Evolutionary conservation across 2,329 filamentous ascomycete species (phyloP), one percentile per base, ranked within the genome.

Genomic region (Knoxdaviesia capensis): DNA sequence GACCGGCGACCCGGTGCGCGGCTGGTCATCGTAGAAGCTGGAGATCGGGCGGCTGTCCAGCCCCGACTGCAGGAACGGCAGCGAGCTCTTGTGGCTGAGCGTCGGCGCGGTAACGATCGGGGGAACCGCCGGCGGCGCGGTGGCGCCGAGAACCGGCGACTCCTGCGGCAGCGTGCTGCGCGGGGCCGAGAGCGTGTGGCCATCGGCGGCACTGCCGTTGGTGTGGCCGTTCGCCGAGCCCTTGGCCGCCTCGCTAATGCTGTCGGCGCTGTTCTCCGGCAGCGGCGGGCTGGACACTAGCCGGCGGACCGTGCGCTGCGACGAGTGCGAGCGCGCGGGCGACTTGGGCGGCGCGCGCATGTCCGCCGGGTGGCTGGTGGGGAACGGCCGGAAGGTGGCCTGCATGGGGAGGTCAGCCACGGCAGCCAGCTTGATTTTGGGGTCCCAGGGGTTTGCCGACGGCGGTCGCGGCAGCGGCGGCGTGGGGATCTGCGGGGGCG

Each of bases 361-460:
- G 41, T 42, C 11, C 50, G 50, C 11, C 48, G 46, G 31, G n/a
- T 40, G 4, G 37, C 36, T 7, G 52, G 20, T 20, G 20, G 20
- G 20, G 20, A 20, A 20, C 20, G 20, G 20, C 20, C 20, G 20
- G 20, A 20, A 20, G 20, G 20, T 20, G 20, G 20, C 20, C 20
- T 20, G 20, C 20, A 20, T 2, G 3, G 20, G 20, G 20, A 20
- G 20, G 20, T 20, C n/a, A n/a, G n/a, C n/a, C n/a, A n/a, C n/a
- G n/a, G n/a, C n/a, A n/a, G n/a, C n/a, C n/a, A n/a, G 36, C 49
- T 53, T 49, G 42, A 44, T 45, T 41, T 54, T 52, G 34, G 58
- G 49, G 44, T 65, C 58, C 64, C 63, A 67, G 6, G 63, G 63
- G 41, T 65, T 60, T 7, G 54, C 45, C 6, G 59, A 61, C 7